phyloP scores from a whole-genome alignment of 2,329 filamentous ascomycete species.

The Trichoderma sp. region DNA sequence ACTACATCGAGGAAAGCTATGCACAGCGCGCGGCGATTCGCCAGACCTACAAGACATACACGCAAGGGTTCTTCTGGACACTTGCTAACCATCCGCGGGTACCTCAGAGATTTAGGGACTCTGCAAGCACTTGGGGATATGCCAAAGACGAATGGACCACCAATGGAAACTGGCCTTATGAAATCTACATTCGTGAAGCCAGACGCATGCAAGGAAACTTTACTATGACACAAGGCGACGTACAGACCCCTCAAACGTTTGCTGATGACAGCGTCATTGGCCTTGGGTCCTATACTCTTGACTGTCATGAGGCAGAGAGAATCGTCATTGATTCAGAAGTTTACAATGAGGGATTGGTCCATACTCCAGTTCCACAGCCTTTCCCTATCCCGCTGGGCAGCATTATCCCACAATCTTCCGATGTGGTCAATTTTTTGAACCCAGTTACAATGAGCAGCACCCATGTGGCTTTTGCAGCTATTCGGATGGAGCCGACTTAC shows the following conservation, averaged over 20 bases:
- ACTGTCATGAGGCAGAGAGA: slow-evolving; percentile 28
- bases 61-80: slow-evolving; percentile 24
- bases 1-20: slow-evolving; percentile 17
- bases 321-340: slow-evolving; percentile 25
- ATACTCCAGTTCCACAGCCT: slow-evolving; percentile 7
- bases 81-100: slow-evolving; percentile 23
- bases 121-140: slow-evolving; percentile 24
- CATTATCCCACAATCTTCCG: slow-evolving; percentile 12
- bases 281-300: slow-evolving; percentile 28
- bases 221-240: slow-evolving; percentile 27
- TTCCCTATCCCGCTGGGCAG: slow-evolving; percentile 15
- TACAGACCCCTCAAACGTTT: slow-evolving; percentile 16
- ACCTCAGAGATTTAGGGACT: slow-evolving; percentile 5
- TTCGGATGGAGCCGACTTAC: slow-evolving; percentile 23
- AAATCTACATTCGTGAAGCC: slow-evolving; percentile 31
- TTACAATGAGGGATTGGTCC: slow-evolving; percentile 28
- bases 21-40: slow-evolving; percentile 20
- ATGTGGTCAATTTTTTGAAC: slow-evolving; percentile 21
- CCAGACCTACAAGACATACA: slow-evolving; percentile 22
- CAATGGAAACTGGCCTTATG: slow-evolving; percentile 29
- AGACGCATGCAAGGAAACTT: slow-evolving; percentile 29
- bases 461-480: slow-evolving; percentile 21
- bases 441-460: slow-evolving; percentile 20
- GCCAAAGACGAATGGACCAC: slow-evolving; percentile 29
- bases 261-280: slow-evolving; percentile 23